These are phyloP conservation scores for Podospora anserina DNA, from an alignment of 495 filamentous ascomycete species.

Conservation along the genomic window DNA sequence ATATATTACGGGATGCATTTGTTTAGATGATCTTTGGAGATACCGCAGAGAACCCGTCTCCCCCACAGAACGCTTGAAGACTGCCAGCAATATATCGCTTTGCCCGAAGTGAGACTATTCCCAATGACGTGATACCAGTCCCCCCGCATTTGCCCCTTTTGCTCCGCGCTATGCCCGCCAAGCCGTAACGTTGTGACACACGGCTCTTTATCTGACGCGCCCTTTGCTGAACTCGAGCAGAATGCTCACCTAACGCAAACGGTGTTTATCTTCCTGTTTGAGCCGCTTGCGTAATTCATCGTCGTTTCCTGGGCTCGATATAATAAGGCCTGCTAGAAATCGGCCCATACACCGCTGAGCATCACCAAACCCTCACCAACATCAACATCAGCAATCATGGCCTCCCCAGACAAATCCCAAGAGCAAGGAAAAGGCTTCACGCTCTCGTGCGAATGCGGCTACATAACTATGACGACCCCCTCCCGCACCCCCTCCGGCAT, in stretches of 20 bases:
- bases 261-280: neutral
- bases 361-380: neutral
- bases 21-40: too few species aligned
- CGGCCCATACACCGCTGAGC: neutral
- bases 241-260: neutral
- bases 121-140: neutral
- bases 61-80: too few species aligned
- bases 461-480: constrained; percentile 47
- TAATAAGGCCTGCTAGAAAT: neutral
- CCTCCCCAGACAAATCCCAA: neutral
- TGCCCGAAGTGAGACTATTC: neutral
- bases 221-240: neutral
- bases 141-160: neutral
- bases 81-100: too few species aligned
- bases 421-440: constrained; percentile 18
- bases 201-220: neutral
- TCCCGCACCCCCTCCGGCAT: constrained; percentile 33
- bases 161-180: neutral
- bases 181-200: neutral
- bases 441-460: constrained; percentile 51
- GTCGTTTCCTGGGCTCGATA: neutral
- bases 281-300: neutral
- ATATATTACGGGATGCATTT: neutral
- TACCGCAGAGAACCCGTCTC: too few species aligned
- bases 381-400: neutral